phyloP scores from a whole-genome alignment of 2,329 filamentous ascomycete genomes.

The Madurella mycetomatis region DNA sequence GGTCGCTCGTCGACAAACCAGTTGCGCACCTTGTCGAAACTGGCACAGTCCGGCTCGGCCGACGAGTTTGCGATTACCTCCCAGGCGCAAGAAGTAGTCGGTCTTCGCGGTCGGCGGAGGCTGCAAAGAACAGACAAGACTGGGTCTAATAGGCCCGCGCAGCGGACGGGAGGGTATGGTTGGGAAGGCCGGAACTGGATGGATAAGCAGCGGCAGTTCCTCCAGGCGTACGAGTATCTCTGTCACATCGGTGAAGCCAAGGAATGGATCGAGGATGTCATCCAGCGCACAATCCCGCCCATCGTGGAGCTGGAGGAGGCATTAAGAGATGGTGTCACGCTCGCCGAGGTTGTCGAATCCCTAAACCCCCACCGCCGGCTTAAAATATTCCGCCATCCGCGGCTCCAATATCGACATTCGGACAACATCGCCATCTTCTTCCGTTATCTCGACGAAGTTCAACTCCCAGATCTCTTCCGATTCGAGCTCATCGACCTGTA shows the following conservation, averaged over 20 bases:
- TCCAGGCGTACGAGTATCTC: slow-evolving; percentile 96
- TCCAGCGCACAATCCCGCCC: slow-evolving; percentile 77
- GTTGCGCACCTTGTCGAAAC: slow-evolving; percentile 77
- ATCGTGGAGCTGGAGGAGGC: slow-evolving; percentile 94
- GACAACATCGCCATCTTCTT: slow-evolving; percentile 98
- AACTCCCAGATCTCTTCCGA: slow-evolving; percentile 89
- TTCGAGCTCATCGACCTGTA: slow-evolving; percentile 97
- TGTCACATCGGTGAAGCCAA: slow-evolving; percentile 99
- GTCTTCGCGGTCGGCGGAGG: slow-evolving; percentile 76
- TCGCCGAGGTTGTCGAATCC: slow-evolving; percentile 89
- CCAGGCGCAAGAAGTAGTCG: slow-evolving; percentile 78
- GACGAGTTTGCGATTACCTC: slow-evolving; percentile 79
- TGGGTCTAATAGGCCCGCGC: slow-evolving; percentile 43
- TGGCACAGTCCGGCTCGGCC: slow-evolving; percentile 68
- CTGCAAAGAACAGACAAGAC: slow-evolving; percentile 67
- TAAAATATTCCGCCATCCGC: slow-evolving; percentile 80
- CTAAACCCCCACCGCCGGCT: slow-evolving; percentile 71
- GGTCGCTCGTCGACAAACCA: slow-evolving; percentile 88
- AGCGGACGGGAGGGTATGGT: slow-evolving; percentile 50
- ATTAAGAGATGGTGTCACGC: slow-evolving; percentile 83
- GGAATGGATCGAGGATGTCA: slow-evolving; percentile 95
- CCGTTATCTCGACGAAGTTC: slow-evolving; percentile 83
- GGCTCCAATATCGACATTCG: slow-evolving; percentile 89
- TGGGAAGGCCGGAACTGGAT: slow-evolving; percentile 94
- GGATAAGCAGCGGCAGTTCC: slow-evolving; percentile 94